These are phyloP conservation scores for Neocallimastix lanati DNA, from an alignment of 192 early-diverging fungal genomes.

Conservation along the genomic window DNA sequence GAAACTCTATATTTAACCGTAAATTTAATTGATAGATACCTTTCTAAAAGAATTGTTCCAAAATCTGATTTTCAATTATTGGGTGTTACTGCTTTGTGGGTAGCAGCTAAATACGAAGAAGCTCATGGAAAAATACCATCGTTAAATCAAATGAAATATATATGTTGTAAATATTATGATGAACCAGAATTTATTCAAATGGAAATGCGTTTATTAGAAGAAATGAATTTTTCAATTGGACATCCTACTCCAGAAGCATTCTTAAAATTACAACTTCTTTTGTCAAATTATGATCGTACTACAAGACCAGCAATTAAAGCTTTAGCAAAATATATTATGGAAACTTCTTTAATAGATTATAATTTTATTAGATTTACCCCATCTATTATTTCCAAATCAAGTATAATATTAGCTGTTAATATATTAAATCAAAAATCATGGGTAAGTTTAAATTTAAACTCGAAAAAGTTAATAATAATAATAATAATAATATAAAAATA, in stretches of 20 bases:
- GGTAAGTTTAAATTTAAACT: no score
- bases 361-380: constrained; percentile 18
- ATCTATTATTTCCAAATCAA: constrained; percentile 17
- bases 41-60: constrained; percentile 10
- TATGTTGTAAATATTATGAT: constrained; percentile 12
- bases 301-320: constrained; percentile 10
- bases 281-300: not conserved
- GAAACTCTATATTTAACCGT: constrained; percentile 36
- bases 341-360: constrained; percentile 19
- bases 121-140: constrained; percentile 36
- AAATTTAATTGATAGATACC: constrained; percentile 31
- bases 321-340: constrained; percentile 28
- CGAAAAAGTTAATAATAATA: no score
- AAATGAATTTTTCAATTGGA: constrained; percentile 22
- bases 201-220: constrained; percentile 20
- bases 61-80: constrained; percentile 23
- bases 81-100: constrained; percentile 33
- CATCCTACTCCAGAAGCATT: constrained; percentile 27
- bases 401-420: constrained; percentile 9
- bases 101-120: constrained; percentile 39
- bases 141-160: constrained; percentile 17
- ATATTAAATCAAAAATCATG: constrained; percentile 6
- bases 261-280: constrained; percentile 7
- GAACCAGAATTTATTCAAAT: constrained; percentile 20
- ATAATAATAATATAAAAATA: no score